These are phyloP conservation scores for Neurospora africana DNA, from an alignment of 495 filamentous ascomycete genomes.

Conservation along the genomic window DNA sequence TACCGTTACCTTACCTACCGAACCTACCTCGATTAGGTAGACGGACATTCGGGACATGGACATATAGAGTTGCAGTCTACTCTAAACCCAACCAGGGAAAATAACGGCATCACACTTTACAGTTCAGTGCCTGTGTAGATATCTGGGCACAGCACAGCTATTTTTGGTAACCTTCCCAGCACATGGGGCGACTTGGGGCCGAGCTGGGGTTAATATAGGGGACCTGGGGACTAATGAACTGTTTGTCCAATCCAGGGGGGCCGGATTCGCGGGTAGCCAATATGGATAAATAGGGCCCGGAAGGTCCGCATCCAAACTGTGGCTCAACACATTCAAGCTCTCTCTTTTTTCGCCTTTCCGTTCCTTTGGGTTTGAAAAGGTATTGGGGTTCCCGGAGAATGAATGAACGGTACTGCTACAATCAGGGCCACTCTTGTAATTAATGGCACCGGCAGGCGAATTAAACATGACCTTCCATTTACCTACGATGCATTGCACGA, in stretches of 20 bases:
- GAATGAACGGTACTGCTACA: background rate
- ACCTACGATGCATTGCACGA: background rate
- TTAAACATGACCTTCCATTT: background rate
- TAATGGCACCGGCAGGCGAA: background rate
- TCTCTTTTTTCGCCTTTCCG: background rate
- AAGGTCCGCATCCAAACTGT: conserved; percentile 15
- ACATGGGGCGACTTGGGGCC: too few species aligned
- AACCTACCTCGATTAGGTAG: background rate
- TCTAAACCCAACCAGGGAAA: background rate
- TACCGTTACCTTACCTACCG: background rate
- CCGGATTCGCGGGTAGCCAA: conserved; percentile 22
- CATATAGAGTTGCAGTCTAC: background rate
- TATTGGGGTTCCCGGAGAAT: background rate
- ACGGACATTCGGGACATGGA: background rate
- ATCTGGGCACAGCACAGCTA: background rate
- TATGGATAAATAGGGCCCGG: conserved; percentile 21
- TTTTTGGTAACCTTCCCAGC: background rate
- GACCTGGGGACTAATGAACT: background rate
- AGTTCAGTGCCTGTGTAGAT: too few species aligned
- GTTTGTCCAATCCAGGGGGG: conserved; percentile 25
- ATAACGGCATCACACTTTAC: background rate
- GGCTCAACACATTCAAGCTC: background rate
- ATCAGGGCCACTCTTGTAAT: background rate
- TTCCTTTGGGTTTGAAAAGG: background rate
- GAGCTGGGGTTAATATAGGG: background rate